phyloP scores from a whole-genome alignment of 176 grass and related monocot genomes.

The Raddia distichophylla region DNA sequence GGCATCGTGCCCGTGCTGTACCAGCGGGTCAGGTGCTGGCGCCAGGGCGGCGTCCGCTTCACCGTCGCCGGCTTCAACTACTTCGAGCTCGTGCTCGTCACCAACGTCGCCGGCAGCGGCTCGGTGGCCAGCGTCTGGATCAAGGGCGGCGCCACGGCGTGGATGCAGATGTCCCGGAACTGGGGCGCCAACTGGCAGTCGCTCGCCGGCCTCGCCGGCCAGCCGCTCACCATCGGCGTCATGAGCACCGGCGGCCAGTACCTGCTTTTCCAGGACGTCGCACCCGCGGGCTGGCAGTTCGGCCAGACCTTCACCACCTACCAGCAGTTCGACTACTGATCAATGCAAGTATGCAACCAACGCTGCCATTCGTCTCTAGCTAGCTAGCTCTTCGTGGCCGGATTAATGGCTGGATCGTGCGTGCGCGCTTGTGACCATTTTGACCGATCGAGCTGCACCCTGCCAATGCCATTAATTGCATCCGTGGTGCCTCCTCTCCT shows the following conservation, averaged over 20 bases:
- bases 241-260: conserved; percentile 47
- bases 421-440: conserved; percentile 27
- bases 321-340: conserved; percentile 53
- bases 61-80: conserved; percentile 42
- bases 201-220: conserved; percentile 23
- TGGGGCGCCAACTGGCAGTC: conserved; percentile 67
- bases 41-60: conserved; percentile 53
- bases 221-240: conserved; percentile 59
- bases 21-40: conserved; percentile 55
- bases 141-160: conserved; percentile 37
- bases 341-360: too few species aligned
- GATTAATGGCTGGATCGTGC: conserved; percentile 10
- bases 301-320: conserved; percentile 52
- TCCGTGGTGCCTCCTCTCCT: conserved; percentile 21
- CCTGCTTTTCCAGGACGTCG: conserved; percentile 40
- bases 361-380: too few species aligned
- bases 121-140: conserved; percentile 32
- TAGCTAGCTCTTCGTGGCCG: background rate
- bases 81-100: conserved; percentile 59
- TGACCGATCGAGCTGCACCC: conserved; percentile 26
- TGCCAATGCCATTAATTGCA: conserved; percentile 16
- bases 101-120: conserved; percentile 54
- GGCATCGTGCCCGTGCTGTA: conserved; percentile 64
- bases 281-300: conserved; percentile 49
- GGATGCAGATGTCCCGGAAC: conserved; percentile 45